Conservation (phyloP, 176 grass and related monocot species). For the Metroxylon sagu region DNA sequence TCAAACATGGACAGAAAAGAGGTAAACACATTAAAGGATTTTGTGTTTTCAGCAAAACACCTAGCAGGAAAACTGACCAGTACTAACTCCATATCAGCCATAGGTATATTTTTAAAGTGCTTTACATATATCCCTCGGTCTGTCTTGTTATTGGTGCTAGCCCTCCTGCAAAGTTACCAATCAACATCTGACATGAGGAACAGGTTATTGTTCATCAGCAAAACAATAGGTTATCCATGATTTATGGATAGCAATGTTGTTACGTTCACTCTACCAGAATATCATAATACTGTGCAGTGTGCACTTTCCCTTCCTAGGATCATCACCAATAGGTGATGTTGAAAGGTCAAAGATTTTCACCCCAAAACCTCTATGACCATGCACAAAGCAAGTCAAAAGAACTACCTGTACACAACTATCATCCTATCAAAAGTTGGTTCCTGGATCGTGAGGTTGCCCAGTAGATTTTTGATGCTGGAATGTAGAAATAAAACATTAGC, state of each 20-base stretch:
- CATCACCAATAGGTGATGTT: too few relatives aligned
- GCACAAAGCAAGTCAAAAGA: neutral
- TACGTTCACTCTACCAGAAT: too few relatives aligned
- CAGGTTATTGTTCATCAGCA: too few relatives aligned
- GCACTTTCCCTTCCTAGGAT: too few relatives aligned
- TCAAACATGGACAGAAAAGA: neutral
- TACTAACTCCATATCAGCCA: constrained; percentile 99
- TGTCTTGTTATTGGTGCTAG: constrained; percentile 39
- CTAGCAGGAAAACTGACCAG: constrained; percentile 41
- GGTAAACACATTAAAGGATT: neutral
- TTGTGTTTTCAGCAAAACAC: constrained; percentile 3
- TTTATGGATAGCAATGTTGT: too few relatives aligned
- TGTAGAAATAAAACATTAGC: constrained; percentile 5
- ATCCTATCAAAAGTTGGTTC: constrained; percentile 98
- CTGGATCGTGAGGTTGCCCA: constrained; percentile 80
- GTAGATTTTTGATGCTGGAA: constrained; percentile 60
- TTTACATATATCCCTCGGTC: constrained; percentile 88
- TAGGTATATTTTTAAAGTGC: constrained; percentile 98
- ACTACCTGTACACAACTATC: constrained; percentile 95
- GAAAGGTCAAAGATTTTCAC: too few relatives aligned
- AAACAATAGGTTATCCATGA: too few relatives aligned
- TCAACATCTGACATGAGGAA: constrained; percentile 1
- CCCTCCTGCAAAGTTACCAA: constrained; percentile 47
- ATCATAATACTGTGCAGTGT: too few relatives aligned
- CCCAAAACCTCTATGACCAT: neutral